phyloP scores from a whole-genome alignment of 495 filamentous ascomycete species.

The Penicillium arizonense region DNA sequence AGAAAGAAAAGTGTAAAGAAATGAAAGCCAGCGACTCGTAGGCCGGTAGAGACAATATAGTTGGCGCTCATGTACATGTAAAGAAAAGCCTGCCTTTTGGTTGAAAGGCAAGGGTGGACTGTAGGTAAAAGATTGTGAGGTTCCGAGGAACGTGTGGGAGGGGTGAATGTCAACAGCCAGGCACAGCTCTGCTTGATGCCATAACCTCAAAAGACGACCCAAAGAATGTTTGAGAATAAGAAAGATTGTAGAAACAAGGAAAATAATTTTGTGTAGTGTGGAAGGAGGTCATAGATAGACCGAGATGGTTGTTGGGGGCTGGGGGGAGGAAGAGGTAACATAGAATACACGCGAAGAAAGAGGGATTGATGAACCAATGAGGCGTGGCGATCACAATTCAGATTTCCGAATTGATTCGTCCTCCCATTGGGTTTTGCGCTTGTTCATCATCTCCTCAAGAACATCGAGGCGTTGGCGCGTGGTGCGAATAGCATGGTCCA shows the following conservation, averaged over 20 bases:
- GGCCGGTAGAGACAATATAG: conserved; percentile 24
- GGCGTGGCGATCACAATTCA: conserved; percentile 13
- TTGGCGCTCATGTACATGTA: conserved; percentile 36
- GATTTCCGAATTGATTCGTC: conserved; percentile 12
- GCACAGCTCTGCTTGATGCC: conserved; percentile 5
- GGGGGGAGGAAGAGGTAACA: not conserved
- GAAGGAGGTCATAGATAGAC: not conserved
- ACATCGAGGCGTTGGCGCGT: conserved; percentile 79
- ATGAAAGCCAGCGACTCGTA: not conserved
- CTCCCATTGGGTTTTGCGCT: conserved; percentile 39
- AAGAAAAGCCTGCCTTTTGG: conserved; percentile 8
- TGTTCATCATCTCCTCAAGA: conserved; percentile 68
- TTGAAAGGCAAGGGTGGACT: not conserved
- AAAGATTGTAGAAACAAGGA: not conserved
- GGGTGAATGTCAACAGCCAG: not conserved
- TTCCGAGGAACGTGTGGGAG: conserved; percentile 3
- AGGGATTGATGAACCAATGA: not conserved
- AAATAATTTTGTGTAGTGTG: not conserved
- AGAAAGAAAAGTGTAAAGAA: conserved; percentile 4
- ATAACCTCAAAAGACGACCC: not conserved
- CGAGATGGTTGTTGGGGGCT: not conserved
- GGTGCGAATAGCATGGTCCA: conserved; percentile 79
- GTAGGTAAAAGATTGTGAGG: conserved; percentile 11
- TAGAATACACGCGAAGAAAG: not conserved
- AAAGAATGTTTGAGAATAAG: not conserved